Evolutionary conservation across 2,329 filamentous ascomycete species (phyloP).

Genomic region (Verticillium nonalfalfae): DNA sequence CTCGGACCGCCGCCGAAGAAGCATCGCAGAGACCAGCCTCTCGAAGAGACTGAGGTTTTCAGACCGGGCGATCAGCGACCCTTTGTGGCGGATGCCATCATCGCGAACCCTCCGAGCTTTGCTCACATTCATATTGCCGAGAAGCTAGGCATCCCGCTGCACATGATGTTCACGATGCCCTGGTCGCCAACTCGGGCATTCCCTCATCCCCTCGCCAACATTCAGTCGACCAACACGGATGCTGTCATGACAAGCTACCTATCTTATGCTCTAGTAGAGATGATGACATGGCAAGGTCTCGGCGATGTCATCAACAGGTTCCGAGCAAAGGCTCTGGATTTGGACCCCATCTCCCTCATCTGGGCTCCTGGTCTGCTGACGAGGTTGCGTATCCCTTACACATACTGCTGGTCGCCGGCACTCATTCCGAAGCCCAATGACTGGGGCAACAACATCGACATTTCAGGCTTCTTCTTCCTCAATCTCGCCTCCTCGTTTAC

Average conservation of each 20-base stretch:
- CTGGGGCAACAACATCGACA: conserved; percentile 65
- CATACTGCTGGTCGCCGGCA: conserved; percentile 86
- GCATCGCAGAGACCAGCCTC: conserved; percentile 38
- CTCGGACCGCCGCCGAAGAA: conserved; percentile 39
- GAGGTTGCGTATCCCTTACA: conserved; percentile 72
- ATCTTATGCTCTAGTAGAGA: conserved; percentile 78
- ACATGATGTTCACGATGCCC: conserved; percentile 95
- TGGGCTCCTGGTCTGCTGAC: conserved; percentile 77
- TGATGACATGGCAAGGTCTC: conserved; percentile 89
- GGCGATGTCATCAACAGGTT: conserved; percentile 91
- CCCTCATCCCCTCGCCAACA: conserved; percentile 79
- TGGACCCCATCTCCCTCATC: conserved; percentile 72
- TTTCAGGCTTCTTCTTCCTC: conserved; percentile 74
- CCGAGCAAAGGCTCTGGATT: conserved; percentile 63
- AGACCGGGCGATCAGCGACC: conserved; percentile 44
- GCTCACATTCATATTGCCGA: conserved; percentile 71
- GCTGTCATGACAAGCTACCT: conserved; percentile 74
- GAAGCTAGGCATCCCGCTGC: conserved; percentile 66
- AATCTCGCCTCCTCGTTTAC: conserved; percentile 60
- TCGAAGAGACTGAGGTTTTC: conserved; percentile 38
- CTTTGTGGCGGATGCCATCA: conserved; percentile 79
- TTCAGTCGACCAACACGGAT: conserved; percentile 70
- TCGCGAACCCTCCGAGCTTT: conserved; percentile 73
- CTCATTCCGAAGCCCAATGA: conserved; percentile 74
- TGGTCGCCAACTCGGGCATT: conserved; percentile 84